A percentile compares a stretch with the other conserved stretches of the same genome.
Evolutionary conservation across 257 asterid species (phyloP).

Genomic region (Thymus mandschuricus): DNA sequence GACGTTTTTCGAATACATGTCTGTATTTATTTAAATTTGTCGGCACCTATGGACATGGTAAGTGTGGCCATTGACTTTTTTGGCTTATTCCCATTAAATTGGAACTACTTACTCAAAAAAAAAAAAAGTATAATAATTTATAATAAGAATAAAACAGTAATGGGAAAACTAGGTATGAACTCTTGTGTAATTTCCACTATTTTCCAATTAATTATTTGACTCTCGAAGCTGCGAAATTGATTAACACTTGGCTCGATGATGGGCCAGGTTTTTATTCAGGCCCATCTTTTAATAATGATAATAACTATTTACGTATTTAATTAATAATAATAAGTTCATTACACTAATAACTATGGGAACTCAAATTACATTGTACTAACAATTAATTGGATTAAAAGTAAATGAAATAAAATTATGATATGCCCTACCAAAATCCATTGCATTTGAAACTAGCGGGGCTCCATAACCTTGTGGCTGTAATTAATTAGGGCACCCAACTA

Average conservation of each 20-base stretch:
- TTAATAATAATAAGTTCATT: no score
- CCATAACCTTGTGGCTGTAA: no score
- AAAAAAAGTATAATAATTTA: no score
- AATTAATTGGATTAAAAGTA: no score
- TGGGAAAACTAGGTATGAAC: slow-evolving; percentile 1
- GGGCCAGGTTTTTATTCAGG: neutral
- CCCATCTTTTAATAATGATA: neutral
- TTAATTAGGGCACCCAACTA: no score
- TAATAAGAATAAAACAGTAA: neutral
- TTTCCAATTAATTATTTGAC: neutral
- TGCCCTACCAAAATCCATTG: neutral
- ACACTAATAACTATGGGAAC: no score
- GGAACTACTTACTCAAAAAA: neutral
- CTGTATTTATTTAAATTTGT: neutral
- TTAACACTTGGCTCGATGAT: neutral
- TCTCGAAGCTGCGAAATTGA: neutral
- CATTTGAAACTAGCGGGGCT: neutral
- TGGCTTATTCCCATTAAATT: slow-evolving; percentile 9
- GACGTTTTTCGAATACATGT: no score
- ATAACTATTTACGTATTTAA: neutral
- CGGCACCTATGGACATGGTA: neutral
- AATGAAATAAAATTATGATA: neutral
- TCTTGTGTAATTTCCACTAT: neutral
- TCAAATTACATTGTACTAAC: no score
- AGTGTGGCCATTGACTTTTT: neutral